These are phyloP conservation scores for Gaeumannomyces sp. DNA, from an alignment of 2,329 filamentous ascomycete genomes.

Conservation along the genomic window DNA sequence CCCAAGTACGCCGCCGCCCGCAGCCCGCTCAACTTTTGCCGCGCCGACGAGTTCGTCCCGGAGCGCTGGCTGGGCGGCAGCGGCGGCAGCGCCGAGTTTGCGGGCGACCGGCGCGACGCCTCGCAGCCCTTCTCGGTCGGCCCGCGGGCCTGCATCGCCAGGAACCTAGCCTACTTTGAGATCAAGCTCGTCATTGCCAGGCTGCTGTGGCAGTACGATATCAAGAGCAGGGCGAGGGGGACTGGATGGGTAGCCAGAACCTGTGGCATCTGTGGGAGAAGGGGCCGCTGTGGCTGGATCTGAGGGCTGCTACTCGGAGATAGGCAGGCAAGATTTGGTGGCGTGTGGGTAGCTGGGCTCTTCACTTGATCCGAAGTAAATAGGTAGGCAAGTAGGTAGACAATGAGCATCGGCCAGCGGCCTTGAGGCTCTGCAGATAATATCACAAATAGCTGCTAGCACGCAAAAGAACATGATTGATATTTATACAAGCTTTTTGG, in stretches of 20 bases:
- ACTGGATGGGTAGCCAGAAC: conserved; percentile 8
- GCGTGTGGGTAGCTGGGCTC: neutral
- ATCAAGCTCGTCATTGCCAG: conserved; percentile 5
- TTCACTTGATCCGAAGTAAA: no score
- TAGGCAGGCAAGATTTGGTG: neutral
- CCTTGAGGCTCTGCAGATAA: no score
- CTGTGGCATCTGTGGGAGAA: conserved; percentile 9
- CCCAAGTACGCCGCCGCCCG: conserved; percentile 10
- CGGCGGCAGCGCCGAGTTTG: neutral
- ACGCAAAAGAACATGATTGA: no score
- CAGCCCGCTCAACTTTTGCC: conserved; percentile 8
- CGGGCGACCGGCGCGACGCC: neutral
- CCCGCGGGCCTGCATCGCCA: conserved; percentile 5
- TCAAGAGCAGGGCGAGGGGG: neutral
- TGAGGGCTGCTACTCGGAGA: neutral
- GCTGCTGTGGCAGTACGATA: conserved; percentile 6
- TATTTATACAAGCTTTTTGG: no score
- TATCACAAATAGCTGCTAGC: no score
- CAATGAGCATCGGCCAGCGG: no score
- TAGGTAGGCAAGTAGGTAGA: no score
- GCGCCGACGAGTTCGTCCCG: conserved; percentile 12
- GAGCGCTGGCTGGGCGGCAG: conserved; percentile 9
- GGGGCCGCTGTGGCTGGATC: conserved; percentile 2
- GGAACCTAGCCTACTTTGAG: conserved; percentile 8
- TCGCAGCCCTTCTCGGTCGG: conserved; percentile 6